Conservation (phyloP, 441 rosid species). For the Viola pubescens region DNA sequence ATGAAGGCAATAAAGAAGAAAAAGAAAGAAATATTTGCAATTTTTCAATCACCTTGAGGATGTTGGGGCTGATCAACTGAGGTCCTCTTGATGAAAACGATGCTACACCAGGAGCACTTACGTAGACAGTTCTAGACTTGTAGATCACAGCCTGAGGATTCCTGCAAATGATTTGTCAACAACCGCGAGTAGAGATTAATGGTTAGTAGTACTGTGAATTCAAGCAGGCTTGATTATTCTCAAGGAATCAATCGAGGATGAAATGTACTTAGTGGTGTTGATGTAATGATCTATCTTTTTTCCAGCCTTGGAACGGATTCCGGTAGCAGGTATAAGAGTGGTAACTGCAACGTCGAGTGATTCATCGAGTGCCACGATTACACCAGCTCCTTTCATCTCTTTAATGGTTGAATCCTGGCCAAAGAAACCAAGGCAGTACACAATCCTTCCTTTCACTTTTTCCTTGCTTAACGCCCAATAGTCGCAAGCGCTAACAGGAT, state of each 20-base stretch:
- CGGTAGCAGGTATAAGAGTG: slow-evolving; percentile 34
- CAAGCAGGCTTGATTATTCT: not conserved
- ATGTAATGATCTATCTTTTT: slow-evolving; percentile 47
- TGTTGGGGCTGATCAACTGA: slow-evolving; percentile 25
- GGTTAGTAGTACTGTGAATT: not conserved
- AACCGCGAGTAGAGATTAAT: not conserved
- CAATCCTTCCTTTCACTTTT: slow-evolving; percentile 59
- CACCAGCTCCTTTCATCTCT: slow-evolving; percentile 48
- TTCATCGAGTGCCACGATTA: slow-evolving; percentile 26
- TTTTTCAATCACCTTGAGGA: slow-evolving; percentile 20
- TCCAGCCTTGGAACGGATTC: slow-evolving; percentile 35
- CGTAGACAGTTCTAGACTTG: slow-evolving; percentile 33
- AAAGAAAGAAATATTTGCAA: slow-evolving; percentile 20
- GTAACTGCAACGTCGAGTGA: slow-evolving; percentile 29
- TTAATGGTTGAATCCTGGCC: slow-evolving; percentile 43
- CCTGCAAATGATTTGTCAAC: slow-evolving; percentile 25
- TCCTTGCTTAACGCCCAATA: slow-evolving; percentile 38
- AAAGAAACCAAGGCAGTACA: slow-evolving; percentile 43
- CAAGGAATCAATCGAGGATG: not conserved
- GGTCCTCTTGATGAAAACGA: slow-evolving; percentile 49
- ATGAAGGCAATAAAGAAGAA: not conserved
- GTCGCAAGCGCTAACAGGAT: slow-evolving; percentile 43
- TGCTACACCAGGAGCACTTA: slow-evolving; percentile 45
- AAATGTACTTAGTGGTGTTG: slow-evolving; percentile 51
- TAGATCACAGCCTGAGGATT: slow-evolving; percentile 52